phyloP scores from a whole-genome alignment of 73 alveolate genomes.

The Paramecium octaurelia region DNA sequence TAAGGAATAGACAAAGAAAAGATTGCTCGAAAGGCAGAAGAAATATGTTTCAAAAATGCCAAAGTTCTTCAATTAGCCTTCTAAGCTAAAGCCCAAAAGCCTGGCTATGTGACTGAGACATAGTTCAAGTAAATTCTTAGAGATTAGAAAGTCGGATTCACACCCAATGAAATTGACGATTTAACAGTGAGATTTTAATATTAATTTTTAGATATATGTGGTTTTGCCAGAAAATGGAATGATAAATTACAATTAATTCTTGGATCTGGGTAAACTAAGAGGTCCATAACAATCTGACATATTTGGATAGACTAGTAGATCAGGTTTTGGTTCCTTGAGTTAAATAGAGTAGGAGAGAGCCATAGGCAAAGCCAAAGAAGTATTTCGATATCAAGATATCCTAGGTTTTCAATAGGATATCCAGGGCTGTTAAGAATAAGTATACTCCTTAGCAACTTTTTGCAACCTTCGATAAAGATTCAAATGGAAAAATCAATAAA shows the following conservation, averaged over 20 bases:
- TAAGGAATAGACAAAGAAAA: not conserved
- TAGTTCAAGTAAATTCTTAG: not conserved
- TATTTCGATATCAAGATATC: not conserved
- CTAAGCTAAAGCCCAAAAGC: not conserved
- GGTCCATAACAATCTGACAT: not conserved
- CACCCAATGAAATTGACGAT: not conserved
- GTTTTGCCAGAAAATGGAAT: not conserved
- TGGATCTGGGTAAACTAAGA: constrained; percentile 5
- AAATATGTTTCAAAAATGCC: not conserved
- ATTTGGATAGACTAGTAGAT: constrained; percentile 21
- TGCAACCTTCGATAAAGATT: not conserved
- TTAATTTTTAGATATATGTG: not conserved
- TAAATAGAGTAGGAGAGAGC: constrained; percentile 35
- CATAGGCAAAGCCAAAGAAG: constrained; percentile 33
- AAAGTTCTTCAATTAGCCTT: not conserved
- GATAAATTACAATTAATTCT: not conserved
- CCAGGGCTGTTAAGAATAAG: not conserved
- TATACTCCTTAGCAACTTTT: not conserved
- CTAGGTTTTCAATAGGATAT: not conserved
- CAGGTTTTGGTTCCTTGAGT: not conserved
- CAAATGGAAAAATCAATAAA: not conserved
- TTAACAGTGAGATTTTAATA: not conserved
- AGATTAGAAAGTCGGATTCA: not conserved
- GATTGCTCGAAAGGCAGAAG: not conserved
- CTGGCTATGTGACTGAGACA: not conserved